phyloP scores from a whole-genome alignment of 768 basidiomycete species.

The Tricholomella constricta region DNA sequence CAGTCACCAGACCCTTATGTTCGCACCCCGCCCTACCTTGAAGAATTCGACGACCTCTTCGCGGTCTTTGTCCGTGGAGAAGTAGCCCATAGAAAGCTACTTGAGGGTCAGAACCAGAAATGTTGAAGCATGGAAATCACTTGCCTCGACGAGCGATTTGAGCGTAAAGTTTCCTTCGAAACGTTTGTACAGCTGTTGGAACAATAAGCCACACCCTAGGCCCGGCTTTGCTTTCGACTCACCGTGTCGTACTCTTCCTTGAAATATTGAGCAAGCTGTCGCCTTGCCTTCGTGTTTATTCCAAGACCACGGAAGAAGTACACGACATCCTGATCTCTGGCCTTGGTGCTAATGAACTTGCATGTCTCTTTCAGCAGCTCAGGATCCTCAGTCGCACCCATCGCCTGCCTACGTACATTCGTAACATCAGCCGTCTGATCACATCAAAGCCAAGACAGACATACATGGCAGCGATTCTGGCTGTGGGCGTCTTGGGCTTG shows the following conservation, averaged over 20 bases:
- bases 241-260: constrained; percentile 69
- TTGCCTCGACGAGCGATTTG: constrained; percentile 52
- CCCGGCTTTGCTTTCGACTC: constrained; percentile 22
- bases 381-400: constrained; percentile 61
- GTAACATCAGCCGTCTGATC: constrained; percentile 9
- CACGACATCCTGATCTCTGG: constrained; percentile 61
- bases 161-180: constrained; percentile 72
- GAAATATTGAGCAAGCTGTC: constrained; percentile 61
- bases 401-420: constrained; percentile 50
- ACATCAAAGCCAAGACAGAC: constrained; percentile 19
- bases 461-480: constrained; percentile 71
- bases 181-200: constrained; percentile 57
- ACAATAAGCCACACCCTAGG: neutral
- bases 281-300: constrained; percentile 55
- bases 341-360: constrained; percentile 53
- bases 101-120: constrained; percentile 31
- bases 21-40: constrained; percentile 46
- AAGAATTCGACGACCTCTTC: constrained; percentile 71
- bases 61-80: constrained; percentile 72
- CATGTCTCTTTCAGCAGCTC: constrained; percentile 64
- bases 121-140: constrained; percentile 21
- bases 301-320: constrained; percentile 65
- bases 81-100: constrained; percentile 23
- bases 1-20: constrained; percentile 13
- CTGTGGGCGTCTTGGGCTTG: constrained; percentile 72